A percentile compares a stretch with the other conserved stretches of the same genome.
phyloP scores from a whole-genome alignment of 768 basidiomycete genomes.

The Pleurotus cornucopiae region DNA sequence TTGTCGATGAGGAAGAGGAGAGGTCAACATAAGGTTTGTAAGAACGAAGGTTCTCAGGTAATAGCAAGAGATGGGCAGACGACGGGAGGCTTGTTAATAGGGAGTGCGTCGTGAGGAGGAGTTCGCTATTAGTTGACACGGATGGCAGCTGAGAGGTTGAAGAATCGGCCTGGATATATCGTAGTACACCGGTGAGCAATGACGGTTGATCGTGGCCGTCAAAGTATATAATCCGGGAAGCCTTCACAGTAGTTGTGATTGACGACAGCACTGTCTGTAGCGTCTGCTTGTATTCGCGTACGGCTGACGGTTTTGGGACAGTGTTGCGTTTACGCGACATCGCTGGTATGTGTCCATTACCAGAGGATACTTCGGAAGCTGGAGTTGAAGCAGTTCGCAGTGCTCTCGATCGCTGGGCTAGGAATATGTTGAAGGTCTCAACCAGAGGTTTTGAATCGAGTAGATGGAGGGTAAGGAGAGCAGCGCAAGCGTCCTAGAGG shows the following conservation, averaged over 20 bases:
- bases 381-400: constrained; percentile 39
- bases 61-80: constrained; percentile 73
- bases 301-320: constrained; percentile 23
- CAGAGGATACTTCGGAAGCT: constrained; percentile 21
- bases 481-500: constrained; percentile 66
- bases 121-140: constrained; percentile 26
- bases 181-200: constrained; percentile 53
- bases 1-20: constrained; percentile 49
- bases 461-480: constrained; percentile 80
- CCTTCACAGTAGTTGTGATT: constrained; percentile 54
- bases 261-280: constrained; percentile 48
- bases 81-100: constrained; percentile 75
- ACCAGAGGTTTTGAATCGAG: constrained; percentile 79
- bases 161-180: constrained; percentile 56
- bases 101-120: constrained; percentile 60
- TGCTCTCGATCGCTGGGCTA: constrained; percentile 66
- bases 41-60: constrained; percentile 64
- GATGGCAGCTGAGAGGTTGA: constrained; percentile 13
- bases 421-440: constrained; percentile 67
- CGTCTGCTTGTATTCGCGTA: constrained; percentile 51
- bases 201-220: constrained; percentile 27
- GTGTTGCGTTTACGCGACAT: constrained; percentile 14
- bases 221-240: constrained; percentile 55
- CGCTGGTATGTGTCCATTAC: constrained; percentile 31
- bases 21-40: constrained; percentile 88